These are phyloP conservation scores for peach (Prunus persica) DNA, from an alignment of 306 rosid species.

Conservation along the genomic window Prunus_persica_NCBIv2 NC_034010.1:6104501-6105000, in stretches of 20 bases:
- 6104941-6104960: no score
- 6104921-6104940: no score
- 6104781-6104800: background rate
- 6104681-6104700: background rate
- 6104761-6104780: background rate
- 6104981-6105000: no score
- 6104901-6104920: no score
- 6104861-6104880: background rate
- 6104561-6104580: constrained; percentile 1
- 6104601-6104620: background rate
- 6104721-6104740: background rate
- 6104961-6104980: no score
- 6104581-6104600: background rate
- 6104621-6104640: background rate
- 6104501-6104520: no score
- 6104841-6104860: constrained; percentile 1
- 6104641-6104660: background rate
- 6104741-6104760: background rate
- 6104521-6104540: background rate
- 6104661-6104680: background rate
- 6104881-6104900: no score
- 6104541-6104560: background rate
- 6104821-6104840: background rate
- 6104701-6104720: background rate
- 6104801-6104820: background rate